Percentiles rank a stretch among this genome's conserved stretches.
phyloP scores from a whole-genome alignment of 139 green algal species.

The Micractinium sp. region DNA sequence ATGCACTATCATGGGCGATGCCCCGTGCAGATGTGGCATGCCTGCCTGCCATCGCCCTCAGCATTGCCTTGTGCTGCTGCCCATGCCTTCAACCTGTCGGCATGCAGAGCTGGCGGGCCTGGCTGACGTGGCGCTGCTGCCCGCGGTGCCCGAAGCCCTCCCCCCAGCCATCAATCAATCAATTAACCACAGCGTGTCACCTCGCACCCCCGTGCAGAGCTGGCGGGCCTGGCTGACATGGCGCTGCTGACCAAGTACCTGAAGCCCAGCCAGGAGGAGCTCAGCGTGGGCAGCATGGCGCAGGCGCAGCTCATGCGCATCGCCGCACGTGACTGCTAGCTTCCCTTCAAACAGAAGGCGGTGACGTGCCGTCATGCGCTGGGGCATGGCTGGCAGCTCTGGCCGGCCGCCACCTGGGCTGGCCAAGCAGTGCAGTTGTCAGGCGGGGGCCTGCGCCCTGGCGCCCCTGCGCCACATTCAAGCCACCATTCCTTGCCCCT shows the following conservation, averaged over 20 bases:
- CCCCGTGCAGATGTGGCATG: not conserved
- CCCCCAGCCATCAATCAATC: no score
- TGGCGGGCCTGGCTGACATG: conserved; percentile 27
- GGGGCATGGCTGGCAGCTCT: no score
- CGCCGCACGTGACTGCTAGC: conserved; percentile 45
- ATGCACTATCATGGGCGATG: not conserved
- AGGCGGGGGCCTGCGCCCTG: no score
- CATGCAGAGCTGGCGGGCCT: conserved; percentile 19
- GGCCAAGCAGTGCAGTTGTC: no score
- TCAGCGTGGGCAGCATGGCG: conserved; percentile 53
- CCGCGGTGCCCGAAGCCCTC: conserved; percentile 53
- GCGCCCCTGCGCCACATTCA: no score
- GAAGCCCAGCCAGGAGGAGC: conserved; percentile 55
- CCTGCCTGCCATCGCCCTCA: no score
- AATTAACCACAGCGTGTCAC: no score
- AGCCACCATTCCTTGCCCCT: no score
- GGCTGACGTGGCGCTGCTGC: conserved; percentile 26
- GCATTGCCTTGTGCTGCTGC: not conserved
- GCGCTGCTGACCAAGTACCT: conserved; percentile 46
- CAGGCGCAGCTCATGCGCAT: conserved; percentile 51
- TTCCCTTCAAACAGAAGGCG: no score
- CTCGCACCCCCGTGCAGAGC: not conserved
- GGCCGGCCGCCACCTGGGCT: no score
- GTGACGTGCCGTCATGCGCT: no score
- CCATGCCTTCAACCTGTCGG: no score